Conservation (phyloP, 2,329 filamentous ascomycete genomes). For the Atkinsonella texensis region DNA sequence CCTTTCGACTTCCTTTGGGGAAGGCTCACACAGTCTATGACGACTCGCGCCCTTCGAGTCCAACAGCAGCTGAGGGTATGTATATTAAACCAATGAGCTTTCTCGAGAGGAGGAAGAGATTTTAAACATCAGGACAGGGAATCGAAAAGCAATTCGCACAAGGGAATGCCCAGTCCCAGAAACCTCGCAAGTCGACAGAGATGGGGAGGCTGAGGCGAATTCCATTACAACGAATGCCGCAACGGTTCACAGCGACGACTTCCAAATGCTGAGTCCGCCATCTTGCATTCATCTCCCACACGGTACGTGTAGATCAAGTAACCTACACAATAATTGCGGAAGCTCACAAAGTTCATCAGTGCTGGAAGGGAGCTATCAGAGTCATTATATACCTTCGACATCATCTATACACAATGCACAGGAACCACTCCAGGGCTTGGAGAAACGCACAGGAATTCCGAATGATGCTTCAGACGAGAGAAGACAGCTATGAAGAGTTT, state of each 20-base stretch:
- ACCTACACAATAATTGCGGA: not conserved
- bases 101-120: not conserved
- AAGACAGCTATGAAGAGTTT: no score
- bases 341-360: not conserved
- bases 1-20: conserved; percentile 19
- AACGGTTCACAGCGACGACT: conserved; percentile 27
- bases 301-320: not conserved
- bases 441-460: not conserved
- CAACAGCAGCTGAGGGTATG: not conserved
- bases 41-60: conserved; percentile 13
- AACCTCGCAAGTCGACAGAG: not conserved
- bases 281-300: not conserved
- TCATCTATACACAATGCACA: conserved; percentile 9
- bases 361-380: not conserved
- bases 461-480: not conserved
- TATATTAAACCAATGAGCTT: not conserved
- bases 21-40: conserved; percentile 24
- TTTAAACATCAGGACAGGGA: not conserved
- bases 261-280: conserved; percentile 9
- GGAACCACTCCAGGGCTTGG: not conserved
- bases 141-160: not conserved
- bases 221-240: conserved; percentile 19
- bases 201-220: conserved; percentile 1
- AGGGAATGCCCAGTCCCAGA: not conserved
- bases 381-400: conserved; percentile 11